Evolutionary conservation across 352 stramenopile genomes (phyloP).

Genomic region (Pelagophyceae sp.): DNA sequence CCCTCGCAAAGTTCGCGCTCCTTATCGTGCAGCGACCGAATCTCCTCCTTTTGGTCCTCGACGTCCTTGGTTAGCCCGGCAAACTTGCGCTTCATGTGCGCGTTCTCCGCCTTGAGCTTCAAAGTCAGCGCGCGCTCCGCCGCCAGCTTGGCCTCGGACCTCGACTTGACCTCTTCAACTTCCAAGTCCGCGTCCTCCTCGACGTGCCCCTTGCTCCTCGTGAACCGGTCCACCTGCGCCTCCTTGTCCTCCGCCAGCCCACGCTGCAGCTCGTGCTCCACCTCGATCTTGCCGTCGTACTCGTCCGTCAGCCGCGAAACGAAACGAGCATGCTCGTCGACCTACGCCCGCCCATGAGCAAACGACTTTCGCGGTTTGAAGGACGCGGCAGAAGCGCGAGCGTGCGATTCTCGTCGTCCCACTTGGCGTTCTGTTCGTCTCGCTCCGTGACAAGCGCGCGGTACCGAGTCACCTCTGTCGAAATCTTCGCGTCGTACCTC

Average conservation of each 20-base stretch:
- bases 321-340: constrained; percentile 40
- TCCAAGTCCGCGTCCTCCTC: constrained; percentile 36
- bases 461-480: constrained; percentile 48
- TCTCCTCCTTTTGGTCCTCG: constrained; percentile 75
- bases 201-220: constrained; percentile 35
- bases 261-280: constrained; percentile 36
- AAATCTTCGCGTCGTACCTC: constrained; percentile 47
- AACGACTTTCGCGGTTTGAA: no score
- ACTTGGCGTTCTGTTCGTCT: constrained; percentile 45
- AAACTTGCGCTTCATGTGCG: constrained; percentile 87
- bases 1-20: constrained; percentile 70
- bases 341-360: no score
- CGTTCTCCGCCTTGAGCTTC: constrained; percentile 80
- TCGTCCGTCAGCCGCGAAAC: constrained; percentile 45
- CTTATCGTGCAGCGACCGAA: constrained; percentile 70
- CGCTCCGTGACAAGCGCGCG: constrained; percentile 43
- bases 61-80: constrained; percentile 75
- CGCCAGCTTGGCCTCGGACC: constrained; percentile 71
- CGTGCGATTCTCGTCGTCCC: constrained; percentile 56
- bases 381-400: no score
- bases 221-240: constrained; percentile 32
- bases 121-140: constrained; percentile 70
- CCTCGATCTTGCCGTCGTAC: constrained; percentile 48
- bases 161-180: constrained; percentile 56
- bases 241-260: constrained; percentile 41